phyloP scores from a whole-genome alignment of 2,329 filamentous ascomycete species.

The Xylaria polymorpha region DNA sequence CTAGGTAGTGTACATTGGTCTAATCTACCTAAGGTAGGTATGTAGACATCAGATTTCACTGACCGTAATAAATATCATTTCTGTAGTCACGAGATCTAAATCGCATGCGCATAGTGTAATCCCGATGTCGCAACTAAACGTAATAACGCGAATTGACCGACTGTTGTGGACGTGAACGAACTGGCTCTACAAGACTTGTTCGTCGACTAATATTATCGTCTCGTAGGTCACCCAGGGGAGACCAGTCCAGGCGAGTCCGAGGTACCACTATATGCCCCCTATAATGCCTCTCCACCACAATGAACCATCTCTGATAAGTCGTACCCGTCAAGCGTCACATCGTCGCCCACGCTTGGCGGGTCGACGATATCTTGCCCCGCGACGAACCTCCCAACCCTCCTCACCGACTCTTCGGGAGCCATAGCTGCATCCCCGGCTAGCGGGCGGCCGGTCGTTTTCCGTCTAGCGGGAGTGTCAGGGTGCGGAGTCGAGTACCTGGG shows the following conservation, averaged over 20 bases:
- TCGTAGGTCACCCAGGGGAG: neutral
- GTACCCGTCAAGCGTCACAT: constrained; percentile 8
- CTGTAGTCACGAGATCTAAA: constrained; percentile 17
- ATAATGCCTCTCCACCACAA: constrained; percentile 11
- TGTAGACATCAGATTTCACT: neutral
- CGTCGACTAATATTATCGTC: neutral
- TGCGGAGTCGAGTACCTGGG: constrained; percentile 25
- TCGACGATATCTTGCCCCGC: constrained; percentile 7
- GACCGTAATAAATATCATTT: neutral
- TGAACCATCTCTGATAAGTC: constrained; percentile 2
- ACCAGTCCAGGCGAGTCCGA: constrained; percentile 4
- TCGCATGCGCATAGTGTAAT: constrained; percentile 4
- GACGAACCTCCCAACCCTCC: constrained; percentile 7
- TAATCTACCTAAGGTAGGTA: neutral
- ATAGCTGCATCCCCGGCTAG: constrained; percentile 29
- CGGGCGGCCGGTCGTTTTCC: constrained; percentile 20
- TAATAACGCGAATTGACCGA: constrained; percentile 20
- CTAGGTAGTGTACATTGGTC: neutral
- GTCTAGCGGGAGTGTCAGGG: constrained; percentile 23
- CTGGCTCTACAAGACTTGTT: neutral
- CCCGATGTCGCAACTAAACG: constrained; percentile 20
- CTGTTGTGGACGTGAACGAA: constrained; percentile 11
- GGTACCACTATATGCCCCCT: constrained; percentile 18
- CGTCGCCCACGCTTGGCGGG: constrained; percentile 5
- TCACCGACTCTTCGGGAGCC: constrained; percentile 38